phyloP scores from a whole-genome alignment of 2,329 filamentous ascomycete species.

The Ascochyta fabae region DNA sequence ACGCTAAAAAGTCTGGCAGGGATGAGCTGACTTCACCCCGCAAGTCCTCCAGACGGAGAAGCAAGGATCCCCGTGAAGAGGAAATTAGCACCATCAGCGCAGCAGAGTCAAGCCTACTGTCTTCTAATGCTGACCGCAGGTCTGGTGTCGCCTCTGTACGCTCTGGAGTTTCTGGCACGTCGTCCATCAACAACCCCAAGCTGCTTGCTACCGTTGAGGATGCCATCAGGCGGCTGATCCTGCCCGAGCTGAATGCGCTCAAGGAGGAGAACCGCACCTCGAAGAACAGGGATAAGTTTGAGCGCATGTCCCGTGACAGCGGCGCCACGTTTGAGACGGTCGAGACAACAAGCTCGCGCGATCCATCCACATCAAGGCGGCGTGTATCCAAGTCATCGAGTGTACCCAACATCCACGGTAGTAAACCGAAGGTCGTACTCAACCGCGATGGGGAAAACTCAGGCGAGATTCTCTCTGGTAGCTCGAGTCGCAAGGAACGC shows the following conservation, averaged over 20 bases:
- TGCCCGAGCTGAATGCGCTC: slow-evolving; percentile 89
- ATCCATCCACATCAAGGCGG: slow-evolving; percentile 56
- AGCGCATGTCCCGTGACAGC: slow-evolving; percentile 58
- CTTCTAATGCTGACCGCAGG: slow-evolving; percentile 63
- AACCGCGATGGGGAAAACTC: slow-evolving; percentile 65
- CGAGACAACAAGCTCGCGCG: slow-evolving; percentile 59
- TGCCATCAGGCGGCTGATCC: slow-evolving; percentile 84
- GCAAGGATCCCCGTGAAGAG: slow-evolving; percentile 54
- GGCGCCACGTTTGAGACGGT: slow-evolving; percentile 62
- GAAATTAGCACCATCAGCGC: slow-evolving; percentile 52
- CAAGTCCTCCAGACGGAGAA: slow-evolving; percentile 49
- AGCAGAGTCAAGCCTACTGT: slow-evolving; percentile 68
- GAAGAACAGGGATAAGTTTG: slow-evolving; percentile 72
- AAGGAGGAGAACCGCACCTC: slow-evolving; percentile 88
- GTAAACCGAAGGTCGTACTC: slow-evolving; percentile 66
- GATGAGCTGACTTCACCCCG: slow-evolving; percentile 41
- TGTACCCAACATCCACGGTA: slow-evolving; percentile 62
- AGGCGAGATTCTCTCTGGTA: slow-evolving; percentile 62
- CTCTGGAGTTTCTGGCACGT: slow-evolving; percentile 60
- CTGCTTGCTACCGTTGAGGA: slow-evolving; percentile 91
- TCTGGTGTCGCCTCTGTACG: slow-evolving; percentile 65
- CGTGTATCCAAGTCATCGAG: slow-evolving; percentile 67
- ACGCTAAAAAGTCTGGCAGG: slow-evolving; percentile 29
- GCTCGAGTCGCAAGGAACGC: slow-evolving; percentile 60
- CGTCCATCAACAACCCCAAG: slow-evolving; percentile 91